These are phyloP conservation scores for Mucor piriformis DNA, from an alignment of 371 early-diverging fungal genomes.

Conservation along the genomic window DNA sequence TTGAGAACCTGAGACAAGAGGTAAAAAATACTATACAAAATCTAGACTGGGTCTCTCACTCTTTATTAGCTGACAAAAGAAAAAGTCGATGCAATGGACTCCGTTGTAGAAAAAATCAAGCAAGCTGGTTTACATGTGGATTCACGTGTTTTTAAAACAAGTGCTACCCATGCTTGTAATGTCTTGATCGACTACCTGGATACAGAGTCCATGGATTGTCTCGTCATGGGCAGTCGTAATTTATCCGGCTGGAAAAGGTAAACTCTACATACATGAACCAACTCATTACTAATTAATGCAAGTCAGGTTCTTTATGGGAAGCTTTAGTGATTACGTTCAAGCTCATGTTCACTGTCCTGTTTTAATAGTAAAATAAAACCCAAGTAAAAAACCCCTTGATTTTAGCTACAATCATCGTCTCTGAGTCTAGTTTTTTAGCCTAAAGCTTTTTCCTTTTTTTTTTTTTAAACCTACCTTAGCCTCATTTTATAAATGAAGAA, in stretches of 20 bases:
- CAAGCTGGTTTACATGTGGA: conserved; percentile 16
- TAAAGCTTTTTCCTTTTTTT: too few relatives aligned
- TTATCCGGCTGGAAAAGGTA: conserved; percentile 56
- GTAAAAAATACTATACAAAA: conserved; percentile 11
- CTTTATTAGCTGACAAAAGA: conserved; percentile 22
- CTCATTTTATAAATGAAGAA: too few relatives aligned
- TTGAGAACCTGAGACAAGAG: conserved; percentile 34
- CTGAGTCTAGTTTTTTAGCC: too few relatives aligned
- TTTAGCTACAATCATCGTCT: neutral
- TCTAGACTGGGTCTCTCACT: too few relatives aligned
- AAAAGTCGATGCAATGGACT: conserved; percentile 23
- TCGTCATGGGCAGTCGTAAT: conserved; percentile 55
- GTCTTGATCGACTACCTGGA: conserved; percentile 46
- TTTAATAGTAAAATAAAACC: conserved; percentile 45
- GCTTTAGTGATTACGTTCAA: conserved; percentile 56
- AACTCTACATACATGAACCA: too few relatives aligned
- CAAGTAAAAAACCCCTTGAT: neutral
- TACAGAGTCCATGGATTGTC: conserved; percentile 33
- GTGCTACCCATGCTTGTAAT: conserved; percentile 31
- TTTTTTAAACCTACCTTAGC: too few relatives aligned
- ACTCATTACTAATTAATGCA: too few relatives aligned
- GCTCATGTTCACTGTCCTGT: conserved; percentile 53
- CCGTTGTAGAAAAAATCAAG: conserved; percentile 14
- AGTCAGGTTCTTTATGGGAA: conserved; percentile 55
- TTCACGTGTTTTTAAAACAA: conserved; percentile 34